Evolutionary conservation across 108 stramenopile species (phyloP), one percentile per base, ranked within the genome.

Genomic region (Cyclotella choctawhatcheeana): DNA sequence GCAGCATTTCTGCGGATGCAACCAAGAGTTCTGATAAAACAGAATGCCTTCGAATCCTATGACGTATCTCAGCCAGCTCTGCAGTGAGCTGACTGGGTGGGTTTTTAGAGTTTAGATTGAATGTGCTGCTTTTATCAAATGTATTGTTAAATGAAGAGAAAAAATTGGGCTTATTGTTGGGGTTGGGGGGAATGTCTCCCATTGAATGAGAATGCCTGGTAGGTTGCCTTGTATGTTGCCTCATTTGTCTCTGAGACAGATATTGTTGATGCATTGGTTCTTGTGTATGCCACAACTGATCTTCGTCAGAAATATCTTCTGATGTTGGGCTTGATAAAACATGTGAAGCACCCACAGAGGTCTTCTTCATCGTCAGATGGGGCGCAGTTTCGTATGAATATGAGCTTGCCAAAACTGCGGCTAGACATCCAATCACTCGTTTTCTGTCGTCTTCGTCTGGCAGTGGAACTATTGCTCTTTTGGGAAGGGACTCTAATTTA

Each of bases 351-450:
- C 47, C 44, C 13, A 45, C 26, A 3, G 16, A n/a, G 14, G 40
- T 27, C 43, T 69, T 64, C 53, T 67, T 79, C 56, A 79, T 65
- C 66, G 69, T 33, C 35, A 73, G 64, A 66, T 73, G 51, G 2
- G 77, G 77, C 29, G 59, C 79, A 33, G 68, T 75, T 34, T 93
- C 89, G 56, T 89, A 88, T 26, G 84, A 73, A 67, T 89, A 89
- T 29, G 78, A 52, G 35, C 83, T 83, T 25, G 92, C 86, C 44
- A 93, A 83, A 14, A 93, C 74, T 26, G 87, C 89, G 14, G 92
- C 92, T 50, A 93, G 54, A 62, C 92, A 90, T 33, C 89, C 92
- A 77, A 78, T 44, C 21, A 78, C 64, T 40, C 77, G 55, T 65
- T 78, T 78, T 50, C 77, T 64, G 51, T 78, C 77, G 10, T 63